Evolutionary conservation across 441 rosid genomes (phyloP).

Genomic region (Codiaeum variegatum): DNA sequence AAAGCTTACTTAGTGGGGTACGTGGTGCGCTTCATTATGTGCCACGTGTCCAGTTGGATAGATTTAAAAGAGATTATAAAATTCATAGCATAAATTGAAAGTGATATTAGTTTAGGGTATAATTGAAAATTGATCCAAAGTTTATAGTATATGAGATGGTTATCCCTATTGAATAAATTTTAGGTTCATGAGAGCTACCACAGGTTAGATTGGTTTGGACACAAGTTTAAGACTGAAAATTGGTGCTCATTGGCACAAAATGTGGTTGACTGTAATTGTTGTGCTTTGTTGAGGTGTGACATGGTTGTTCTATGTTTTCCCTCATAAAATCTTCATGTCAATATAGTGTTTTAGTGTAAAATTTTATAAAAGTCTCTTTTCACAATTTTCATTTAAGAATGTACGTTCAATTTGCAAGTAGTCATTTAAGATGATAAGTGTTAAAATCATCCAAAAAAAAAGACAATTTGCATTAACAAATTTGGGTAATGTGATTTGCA

Average conservation of each 20-base stretch:
- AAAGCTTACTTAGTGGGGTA: too few species aligned
- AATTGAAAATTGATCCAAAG: too few species aligned
- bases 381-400: not conserved
- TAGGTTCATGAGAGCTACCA: not conserved
- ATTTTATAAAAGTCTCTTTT: not conserved
- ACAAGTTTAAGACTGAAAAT: not conserved
- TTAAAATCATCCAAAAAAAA: not conserved
- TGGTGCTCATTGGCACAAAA: not conserved
- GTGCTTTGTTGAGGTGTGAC: slow-evolving; percentile 1
- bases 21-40: too few species aligned
- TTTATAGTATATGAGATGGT: too few species aligned
- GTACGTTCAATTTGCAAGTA: not conserved
- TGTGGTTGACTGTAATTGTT: not conserved
- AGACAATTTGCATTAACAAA: not conserved
- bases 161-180: not conserved
- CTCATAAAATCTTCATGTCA: not conserved
- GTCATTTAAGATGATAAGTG: not conserved
- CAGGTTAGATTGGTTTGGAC: not conserved
- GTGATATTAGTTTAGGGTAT: too few species aligned
- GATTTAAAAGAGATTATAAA: too few species aligned
- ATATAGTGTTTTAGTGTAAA: not conserved
- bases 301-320: not conserved
- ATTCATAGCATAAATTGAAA: too few species aligned
- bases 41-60: too few species aligned
- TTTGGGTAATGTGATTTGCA: not conserved